phyloP scores from a whole-genome alignment of 192 early-diverging fungal species.

The Helicostylum pulchrum region DNA sequence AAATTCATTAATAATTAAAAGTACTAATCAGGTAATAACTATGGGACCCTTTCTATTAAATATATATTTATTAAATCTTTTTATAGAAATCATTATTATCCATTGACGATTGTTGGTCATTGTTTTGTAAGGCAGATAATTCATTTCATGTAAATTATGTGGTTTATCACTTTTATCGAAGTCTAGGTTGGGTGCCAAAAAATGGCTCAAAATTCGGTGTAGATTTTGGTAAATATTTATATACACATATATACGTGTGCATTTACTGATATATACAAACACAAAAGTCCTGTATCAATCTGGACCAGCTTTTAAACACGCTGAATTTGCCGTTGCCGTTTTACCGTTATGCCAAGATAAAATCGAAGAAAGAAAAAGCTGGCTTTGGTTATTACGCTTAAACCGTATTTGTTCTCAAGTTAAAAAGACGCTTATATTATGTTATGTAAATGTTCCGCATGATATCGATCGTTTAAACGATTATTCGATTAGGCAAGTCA shows the following conservation, averaged over 20 bases:
- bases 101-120: slow-evolving; percentile 12
- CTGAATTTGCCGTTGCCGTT: slow-evolving; percentile 37
- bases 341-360: slow-evolving; percentile 5
- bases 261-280: neutral
- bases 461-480: neutral
- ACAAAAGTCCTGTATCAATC: slow-evolving; percentile 51
- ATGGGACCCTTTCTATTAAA: neutral
- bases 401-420: slow-evolving; percentile 56
- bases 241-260: neutral
- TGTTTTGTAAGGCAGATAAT: neutral
- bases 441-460: slow-evolving; percentile 18
- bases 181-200: slow-evolving; percentile 79
- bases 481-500: slow-evolving; percentile 18
- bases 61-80: neutral
- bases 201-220: slow-evolving; percentile 83
- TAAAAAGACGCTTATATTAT: slow-evolving; percentile 48
- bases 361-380: slow-evolving; percentile 22
- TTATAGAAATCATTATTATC: neutral
- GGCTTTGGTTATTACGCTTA: slow-evolving; percentile 49
- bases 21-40: neutral
- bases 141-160: slow-evolving; percentile 65
- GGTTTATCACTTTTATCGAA: slow-evolving; percentile 81
- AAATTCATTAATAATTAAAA: slow-evolving; percentile 46
- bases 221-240: slow-evolving; percentile 55
- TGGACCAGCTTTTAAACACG: slow-evolving; percentile 57